Evolutionary conservation across 192 early-diverging fungal genomes (phyloP).

Genomic region (Umbelopsis ramanniana): DNA sequence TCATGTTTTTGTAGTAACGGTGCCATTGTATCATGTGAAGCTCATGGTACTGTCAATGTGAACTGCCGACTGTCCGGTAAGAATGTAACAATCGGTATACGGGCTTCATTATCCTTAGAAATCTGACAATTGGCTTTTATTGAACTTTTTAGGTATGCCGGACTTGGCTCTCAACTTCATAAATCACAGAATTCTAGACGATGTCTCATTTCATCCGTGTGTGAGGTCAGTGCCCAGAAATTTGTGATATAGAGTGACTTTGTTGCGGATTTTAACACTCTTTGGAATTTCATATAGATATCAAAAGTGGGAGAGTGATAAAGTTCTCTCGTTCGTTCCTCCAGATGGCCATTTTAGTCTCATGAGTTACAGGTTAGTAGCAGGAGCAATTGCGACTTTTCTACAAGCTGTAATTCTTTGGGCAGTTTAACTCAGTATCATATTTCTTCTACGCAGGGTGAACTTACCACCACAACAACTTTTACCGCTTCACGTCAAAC

Average conservation of each 20-base stretch:
- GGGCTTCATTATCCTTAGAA: neutral
- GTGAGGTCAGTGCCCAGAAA: slow-evolving; percentile 55
- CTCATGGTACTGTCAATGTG: slow-evolving; percentile 79
- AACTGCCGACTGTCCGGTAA: slow-evolving; percentile 79
- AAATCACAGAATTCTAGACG: slow-evolving; percentile 74
- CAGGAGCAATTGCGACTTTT: no score
- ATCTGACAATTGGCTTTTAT: neutral
- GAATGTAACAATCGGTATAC: neutral
- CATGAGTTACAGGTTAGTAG: slow-evolving; percentile 70
- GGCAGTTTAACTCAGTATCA: neutral
- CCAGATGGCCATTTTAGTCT: slow-evolving; percentile 93
- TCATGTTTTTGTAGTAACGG: slow-evolving; percentile 49
- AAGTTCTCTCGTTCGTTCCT: slow-evolving; percentile 87
- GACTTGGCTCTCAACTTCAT: slow-evolving; percentile 79
- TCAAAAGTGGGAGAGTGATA: slow-evolving; percentile 79
- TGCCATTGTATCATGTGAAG: slow-evolving; percentile 72
- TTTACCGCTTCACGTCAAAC: slow-evolving; percentile 67
- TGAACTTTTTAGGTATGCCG: slow-evolving; percentile 73
- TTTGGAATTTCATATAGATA: slow-evolving; percentile 39
- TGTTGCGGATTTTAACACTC: slow-evolving; percentile 1
- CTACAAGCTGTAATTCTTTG: no score
- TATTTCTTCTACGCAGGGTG: slow-evolving; percentile 45
- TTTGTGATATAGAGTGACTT: slow-evolving; percentile 2
- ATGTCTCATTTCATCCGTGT: slow-evolving; percentile 89
- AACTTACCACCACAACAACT: slow-evolving; percentile 59